These are phyloP conservation scores for Blastobotrys buckinghamii DNA, from an alignment of 1,139 yeast genomes.

Conservation along the genomic window DNA sequence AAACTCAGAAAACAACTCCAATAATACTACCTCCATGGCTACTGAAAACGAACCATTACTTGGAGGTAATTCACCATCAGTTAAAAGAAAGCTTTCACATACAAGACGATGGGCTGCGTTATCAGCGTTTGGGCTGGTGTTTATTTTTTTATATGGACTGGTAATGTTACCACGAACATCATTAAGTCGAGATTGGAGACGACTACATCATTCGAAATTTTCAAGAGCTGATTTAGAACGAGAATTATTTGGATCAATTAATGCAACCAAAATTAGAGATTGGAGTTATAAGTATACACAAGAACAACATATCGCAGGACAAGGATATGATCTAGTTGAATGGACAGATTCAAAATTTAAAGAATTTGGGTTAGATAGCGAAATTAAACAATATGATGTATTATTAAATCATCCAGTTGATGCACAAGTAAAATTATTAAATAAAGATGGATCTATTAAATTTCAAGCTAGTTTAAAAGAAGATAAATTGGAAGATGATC, in stretches of 20 bases:
- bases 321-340: slow-evolving; percentile 54
- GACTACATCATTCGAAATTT: slow-evolving; percentile 45
- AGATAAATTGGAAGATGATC: slow-evolving; percentile 66
- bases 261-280: slow-evolving; percentile 24
- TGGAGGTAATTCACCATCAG: background rate
- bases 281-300: slow-evolving; percentile 43
- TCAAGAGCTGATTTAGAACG: slow-evolving; percentile 32
- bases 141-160: slow-evolving; percentile 52
- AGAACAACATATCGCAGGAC: slow-evolving; percentile 69
- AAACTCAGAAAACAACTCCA: background rate
- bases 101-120: slow-evolving; percentile 8
- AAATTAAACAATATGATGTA: slow-evolving; percentile 53
- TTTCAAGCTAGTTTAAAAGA: slow-evolving; percentile 66
- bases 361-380: slow-evolving; percentile 52
- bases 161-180: slow-evolving; percentile 86
- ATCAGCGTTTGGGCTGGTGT: slow-evolving; percentile 44
- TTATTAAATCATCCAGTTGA: slow-evolving; percentile 58
- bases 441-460: slow-evolving; percentile 34
- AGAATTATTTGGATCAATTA: slow-evolving; percentile 26
- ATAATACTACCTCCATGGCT: background rate
- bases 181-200: slow-evolving; percentile 70
- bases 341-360: slow-evolving; percentile 59
- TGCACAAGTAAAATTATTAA: slow-evolving; percentile 43
- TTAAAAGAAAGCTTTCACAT: slow-evolving; percentile 1
- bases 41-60: slow-evolving; percentile 8